Evolutionary conservation across 768 basidiomycete species (phyloP), one percentile per base, ranked within the genome.

Genomic region (Lyophyllum decastes): DNA sequence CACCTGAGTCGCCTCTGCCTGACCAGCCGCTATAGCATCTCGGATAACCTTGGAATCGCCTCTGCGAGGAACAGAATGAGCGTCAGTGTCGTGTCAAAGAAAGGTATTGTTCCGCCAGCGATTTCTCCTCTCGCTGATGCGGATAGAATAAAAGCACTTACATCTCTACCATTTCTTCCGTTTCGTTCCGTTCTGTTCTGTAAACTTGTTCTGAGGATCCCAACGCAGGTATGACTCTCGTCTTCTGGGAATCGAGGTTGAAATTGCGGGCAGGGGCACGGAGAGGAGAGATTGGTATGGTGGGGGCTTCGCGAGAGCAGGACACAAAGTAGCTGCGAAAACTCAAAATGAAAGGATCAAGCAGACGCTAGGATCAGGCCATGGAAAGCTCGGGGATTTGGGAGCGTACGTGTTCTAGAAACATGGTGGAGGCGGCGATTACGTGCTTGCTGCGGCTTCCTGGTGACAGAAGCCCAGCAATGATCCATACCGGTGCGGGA

Each of bases 331-430:
- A 52, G 62, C 49, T 54, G 52, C 46, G 38, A 41, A 53, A 53
- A 41, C 52, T 49, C 41, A 62, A 59, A 62, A 60, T 58, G 62
- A 55, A 60, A 62, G 62, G 54, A 65, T 63, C 64, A 57, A 61
- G 60, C 52, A 65, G 61, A 55, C 38, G 34, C 47, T 44, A n/a
- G 41, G 19, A 54, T 54, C 33, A 57, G 19, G 47, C 70, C 71
- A 68, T 66, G 66, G 70, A 70, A 59, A 60, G 57, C 67, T 61
- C 68, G 71, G 69, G 38, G 19, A 51, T 65, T 61, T 66, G 67
- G 62, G 64, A 60, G 43, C 65, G 60, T 65, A 58, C 54, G 61
- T 48, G 63, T 70, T 71, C 70, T 68, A 62, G 70, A 72, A 71
- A 60, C 67, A 55, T 56, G 58, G 48, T 60, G 44, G 19, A 30